Conservation (phyloP, 805 yeast genomes). For the Nakazawaea sp. region DNA sequence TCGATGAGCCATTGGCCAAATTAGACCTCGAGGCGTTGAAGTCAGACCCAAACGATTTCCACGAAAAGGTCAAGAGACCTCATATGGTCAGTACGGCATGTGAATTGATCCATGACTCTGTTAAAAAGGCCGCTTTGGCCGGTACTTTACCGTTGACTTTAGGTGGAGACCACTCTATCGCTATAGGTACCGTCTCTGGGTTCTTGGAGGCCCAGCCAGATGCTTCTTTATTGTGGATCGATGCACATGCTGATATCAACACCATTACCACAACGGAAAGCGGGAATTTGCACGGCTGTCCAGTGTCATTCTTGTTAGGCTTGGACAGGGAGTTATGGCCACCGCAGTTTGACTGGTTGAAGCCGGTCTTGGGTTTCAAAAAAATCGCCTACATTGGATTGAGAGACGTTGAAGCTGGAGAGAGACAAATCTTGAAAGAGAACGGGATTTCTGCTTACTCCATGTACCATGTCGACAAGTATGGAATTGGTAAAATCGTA, state of each 20-base stretch:
- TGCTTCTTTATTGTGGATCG: constrained; percentile 91
- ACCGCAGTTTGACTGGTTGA: constrained; percentile 66
- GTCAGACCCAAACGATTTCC: constrained; percentile 40
- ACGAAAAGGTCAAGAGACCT: constrained; percentile 61
- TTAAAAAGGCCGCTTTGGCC: constrained; percentile 39
- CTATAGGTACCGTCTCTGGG: constrained; percentile 87
- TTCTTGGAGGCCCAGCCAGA: constrained; percentile 75
- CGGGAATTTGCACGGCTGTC: constrained; percentile 96
- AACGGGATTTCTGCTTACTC: constrained; percentile 77
- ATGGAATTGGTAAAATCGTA: constrained; percentile 85
- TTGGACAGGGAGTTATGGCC: constrained; percentile 63
- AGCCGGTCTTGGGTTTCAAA: constrained; percentile 54
- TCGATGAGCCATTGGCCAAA: constrained; percentile 48
- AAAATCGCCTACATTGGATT: constrained; percentile 90
- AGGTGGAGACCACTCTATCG: constrained; percentile 97
- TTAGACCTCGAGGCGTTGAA: constrained; percentile 37
- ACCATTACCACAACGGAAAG: constrained; percentile 76
- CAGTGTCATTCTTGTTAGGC: constrained; percentile 87
- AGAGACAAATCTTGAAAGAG: constrained; percentile 66
- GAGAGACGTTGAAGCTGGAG: constrained; percentile 88
- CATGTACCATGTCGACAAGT: constrained; percentile 94
- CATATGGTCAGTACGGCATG: constrained; percentile 71
- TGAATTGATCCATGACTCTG: constrained; percentile 54
- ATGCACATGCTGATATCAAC: constrained; percentile 97
- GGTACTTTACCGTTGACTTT: constrained; percentile 68